These are phyloP conservation scores for Kernera saxatilis DNA, from an alignment of 345 rosid genomes.

Conservation along the genomic window DNA sequence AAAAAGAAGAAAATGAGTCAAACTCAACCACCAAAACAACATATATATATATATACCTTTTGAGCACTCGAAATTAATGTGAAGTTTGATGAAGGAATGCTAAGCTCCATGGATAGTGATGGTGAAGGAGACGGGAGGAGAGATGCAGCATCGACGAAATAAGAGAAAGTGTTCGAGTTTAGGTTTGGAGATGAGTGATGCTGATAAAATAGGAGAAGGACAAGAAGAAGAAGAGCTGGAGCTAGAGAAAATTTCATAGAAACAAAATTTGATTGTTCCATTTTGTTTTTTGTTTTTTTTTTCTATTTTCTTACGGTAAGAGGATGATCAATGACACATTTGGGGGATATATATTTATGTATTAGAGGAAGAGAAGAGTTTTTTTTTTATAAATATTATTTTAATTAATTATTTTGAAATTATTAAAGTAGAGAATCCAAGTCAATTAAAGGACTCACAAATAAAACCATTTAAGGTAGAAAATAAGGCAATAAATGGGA, in stretches of 20 bases:
- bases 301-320: not conserved
- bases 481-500: not conserved
- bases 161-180: not conserved
- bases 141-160: constrained; percentile 14
- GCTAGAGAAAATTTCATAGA: constrained; percentile 13
- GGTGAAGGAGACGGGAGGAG: constrained; percentile 12
- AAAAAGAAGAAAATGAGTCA: not conserved
- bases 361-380: not conserved
- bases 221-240: not conserved
- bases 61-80: not conserved
- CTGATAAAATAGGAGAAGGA: not conserved
- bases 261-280: not conserved
- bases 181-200: not conserved
- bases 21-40: not conserved
- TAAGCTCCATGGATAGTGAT: not conserved
- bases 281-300: not conserved
- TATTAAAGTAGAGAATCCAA: not conserved
- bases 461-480: not conserved
- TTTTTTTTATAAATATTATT: not conserved
- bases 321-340: not conserved
- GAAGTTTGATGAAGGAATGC: not conserved
- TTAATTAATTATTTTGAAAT: not conserved
- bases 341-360: not conserved
- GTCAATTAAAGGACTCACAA: not conserved
- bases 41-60: not conserved